Base-by-base conservation (phyloP, 2,329 filamentous ascomycete genomes). In the Cephalotrichum gorgonifer region DNA sequence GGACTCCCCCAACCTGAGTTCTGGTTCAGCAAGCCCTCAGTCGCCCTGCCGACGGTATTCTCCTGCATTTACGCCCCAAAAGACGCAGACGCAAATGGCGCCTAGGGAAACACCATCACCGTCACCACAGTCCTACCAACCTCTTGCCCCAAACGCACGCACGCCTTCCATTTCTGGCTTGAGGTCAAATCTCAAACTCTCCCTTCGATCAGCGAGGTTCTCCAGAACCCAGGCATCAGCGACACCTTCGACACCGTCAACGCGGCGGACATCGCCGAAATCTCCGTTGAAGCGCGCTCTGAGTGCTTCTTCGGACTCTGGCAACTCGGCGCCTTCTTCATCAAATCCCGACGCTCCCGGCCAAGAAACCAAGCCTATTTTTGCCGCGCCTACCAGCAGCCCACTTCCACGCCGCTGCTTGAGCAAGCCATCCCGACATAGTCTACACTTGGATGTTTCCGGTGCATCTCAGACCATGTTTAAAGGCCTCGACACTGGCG, bases 221-320 rank as follows among this genome's bases (percentile, higher is more conserved):
- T 72, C 76, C 49, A 80, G 77, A 51, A 72, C 78, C 48, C 71
- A 70, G 20, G 62, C 70, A 15, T 68, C 50, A 25, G 49, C 62
- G 2, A 58, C 75, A 33, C 73, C 78, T 3, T 70, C 74, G 49
- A 74, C 78, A 53, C 69, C 74, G 31, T 74, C 80, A 39, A 81
- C 86, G 53, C 68, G 72, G 27, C 81, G 85, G 55, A 82, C 81
- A 22, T 89, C 86, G 42, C 85, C 86, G 3, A 86, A 83, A 64
- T 94, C 88, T 62, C 89, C 91, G 9, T 73, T 86, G 48, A 87
- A 90, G 62, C 84, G 88, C 60, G 84, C 79, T 43, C 73, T 95
- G 51, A 85, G 75, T 60, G 75, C 83, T 58, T 81, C 82, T 30
- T 72, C 78, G 6, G 86, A 90, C 58, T 75, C 81, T 54, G 86